Evolutionary conservation across 192 early-diverging fungal species (phyloP).

Genomic region (Funneliformis mosseae): DNA sequence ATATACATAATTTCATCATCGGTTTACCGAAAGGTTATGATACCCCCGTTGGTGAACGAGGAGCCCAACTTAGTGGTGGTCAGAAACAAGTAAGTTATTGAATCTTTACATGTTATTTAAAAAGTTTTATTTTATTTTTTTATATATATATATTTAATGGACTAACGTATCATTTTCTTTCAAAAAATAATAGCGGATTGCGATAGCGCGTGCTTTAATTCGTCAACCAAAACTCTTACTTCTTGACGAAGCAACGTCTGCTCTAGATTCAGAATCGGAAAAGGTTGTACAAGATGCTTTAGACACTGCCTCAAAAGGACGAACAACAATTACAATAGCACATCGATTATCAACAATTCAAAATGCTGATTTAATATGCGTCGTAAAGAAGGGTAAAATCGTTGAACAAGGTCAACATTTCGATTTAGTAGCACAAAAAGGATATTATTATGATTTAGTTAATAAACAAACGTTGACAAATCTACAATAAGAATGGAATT

Average conservation of each 20-base stretch:
- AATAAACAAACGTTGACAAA: not conserved
- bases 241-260: constrained; percentile 83
- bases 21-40: constrained; percentile 62
- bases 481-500: too few species aligned
- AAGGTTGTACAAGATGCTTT: constrained; percentile 70
- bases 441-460: constrained; percentile 52
- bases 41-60: constrained; percentile 71
- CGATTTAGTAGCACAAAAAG: constrained; percentile 65
- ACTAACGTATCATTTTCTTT: too few species aligned
- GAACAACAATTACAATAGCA: constrained; percentile 77
- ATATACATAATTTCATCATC: constrained; percentile 61
- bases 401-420: constrained; percentile 80
- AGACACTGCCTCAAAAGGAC: constrained; percentile 67
- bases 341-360: constrained; percentile 75
- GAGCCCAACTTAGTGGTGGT: constrained; percentile 63
- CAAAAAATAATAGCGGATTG: constrained; percentile 49
- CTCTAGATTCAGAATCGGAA: constrained; percentile 71
- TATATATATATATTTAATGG: too few species aligned
- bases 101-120: too few species aligned
- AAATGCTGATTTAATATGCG: constrained; percentile 78
- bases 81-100: constrained; percentile 67
- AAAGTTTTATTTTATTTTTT: too few species aligned
- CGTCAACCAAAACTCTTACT: constrained; percentile 83
- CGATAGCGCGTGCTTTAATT: constrained; percentile 87
- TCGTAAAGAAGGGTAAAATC: constrained; percentile 71